Conservation (phyloP, 2,329 filamentous ascomycete genomes). For the Parastagonospora nodorum region DNA sequence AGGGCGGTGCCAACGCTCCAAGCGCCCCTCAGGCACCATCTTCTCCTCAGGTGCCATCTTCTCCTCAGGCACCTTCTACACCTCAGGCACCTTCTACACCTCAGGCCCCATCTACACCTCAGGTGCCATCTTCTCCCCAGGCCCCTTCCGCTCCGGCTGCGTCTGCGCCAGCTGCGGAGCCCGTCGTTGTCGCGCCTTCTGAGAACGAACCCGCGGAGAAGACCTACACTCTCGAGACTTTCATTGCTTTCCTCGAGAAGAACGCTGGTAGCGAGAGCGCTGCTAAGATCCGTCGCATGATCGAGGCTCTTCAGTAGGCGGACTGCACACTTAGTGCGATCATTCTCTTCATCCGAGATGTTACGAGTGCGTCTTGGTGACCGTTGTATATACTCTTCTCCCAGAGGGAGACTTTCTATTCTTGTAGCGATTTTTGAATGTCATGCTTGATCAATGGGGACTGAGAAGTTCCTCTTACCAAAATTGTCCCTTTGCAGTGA, state of each 20-base stretch:
- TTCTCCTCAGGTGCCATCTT: not conserved
- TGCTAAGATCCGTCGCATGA: slow-evolving; percentile 8
- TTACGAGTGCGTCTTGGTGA: not conserved
- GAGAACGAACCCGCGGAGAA: slow-evolving; percentile 15
- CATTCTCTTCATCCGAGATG: not conserved
- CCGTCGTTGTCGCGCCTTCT: slow-evolving; percentile 3
- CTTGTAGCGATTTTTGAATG: slow-evolving; percentile 5
- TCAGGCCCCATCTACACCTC: slow-evolving; percentile 3
- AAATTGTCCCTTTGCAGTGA: not conserved
- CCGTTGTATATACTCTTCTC: slow-evolving; percentile 5
- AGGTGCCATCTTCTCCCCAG: not conserved
- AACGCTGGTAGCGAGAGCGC: slow-evolving; percentile 14
- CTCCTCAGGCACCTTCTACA: not conserved
- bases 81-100: not conserved
- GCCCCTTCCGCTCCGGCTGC: slow-evolving; percentile 7
- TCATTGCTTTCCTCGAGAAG: slow-evolving; percentile 30
- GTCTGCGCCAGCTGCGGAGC: slow-evolving; percentile 9
- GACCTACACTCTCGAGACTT: slow-evolving; percentile 25
- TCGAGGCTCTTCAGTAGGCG: slow-evolving; percentile 4
- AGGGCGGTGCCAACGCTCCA: slow-evolving; percentile 12
- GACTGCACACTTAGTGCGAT: not conserved
- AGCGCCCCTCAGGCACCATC: slow-evolving; percentile 10
- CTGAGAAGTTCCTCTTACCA: not conserved
- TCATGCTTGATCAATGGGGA: not conserved
- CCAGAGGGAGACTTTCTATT: slow-evolving; percentile 7